phyloP scores from a whole-genome alignment of 306 rosid genomes.

The Quercus aquifolioides region DNA sequence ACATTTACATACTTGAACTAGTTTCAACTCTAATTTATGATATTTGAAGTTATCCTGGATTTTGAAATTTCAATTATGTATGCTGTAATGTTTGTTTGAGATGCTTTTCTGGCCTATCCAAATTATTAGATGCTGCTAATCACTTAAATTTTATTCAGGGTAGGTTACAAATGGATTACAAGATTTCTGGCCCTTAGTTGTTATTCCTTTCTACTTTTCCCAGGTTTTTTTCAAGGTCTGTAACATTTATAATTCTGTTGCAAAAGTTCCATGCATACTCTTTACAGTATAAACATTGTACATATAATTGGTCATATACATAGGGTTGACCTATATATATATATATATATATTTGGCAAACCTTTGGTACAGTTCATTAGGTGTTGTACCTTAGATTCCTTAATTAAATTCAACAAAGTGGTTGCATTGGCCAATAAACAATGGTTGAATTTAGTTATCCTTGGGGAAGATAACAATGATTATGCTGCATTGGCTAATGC shows the following conservation, averaged over 20 bases:
- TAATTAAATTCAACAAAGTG: too few species aligned
- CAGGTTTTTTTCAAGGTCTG: conserved; percentile 86
- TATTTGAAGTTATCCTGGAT: background rate
- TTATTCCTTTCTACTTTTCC: conserved; percentile 60
- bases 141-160: conserved; percentile 67
- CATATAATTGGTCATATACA: conserved; percentile 17
- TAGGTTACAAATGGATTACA: conserved; percentile 85
- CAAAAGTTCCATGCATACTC: conserved; percentile 1
- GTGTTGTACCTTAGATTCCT: too few species aligned
- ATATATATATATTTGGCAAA: too few species aligned
- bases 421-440: too few species aligned
- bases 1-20: background rate
- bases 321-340: background rate
- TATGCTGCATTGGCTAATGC: too few species aligned
- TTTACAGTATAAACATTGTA: background rate
- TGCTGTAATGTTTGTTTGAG: conserved; percentile 21
- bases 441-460: too few species aligned
- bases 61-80: background rate
- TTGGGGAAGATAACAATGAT: too few species aligned
- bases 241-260: conserved; percentile 9
- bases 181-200: conserved; percentile 74
- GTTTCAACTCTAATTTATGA: background rate
- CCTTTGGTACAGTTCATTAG: too few species aligned
- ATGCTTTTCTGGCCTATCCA: background rate
- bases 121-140: conserved; percentile 36